Percentiles rank a stretch among this genome's conserved stretches.
Evolutionary conservation across 306 rosid species (phyloP).

Genomic region (Rosa multiflora): DNA sequence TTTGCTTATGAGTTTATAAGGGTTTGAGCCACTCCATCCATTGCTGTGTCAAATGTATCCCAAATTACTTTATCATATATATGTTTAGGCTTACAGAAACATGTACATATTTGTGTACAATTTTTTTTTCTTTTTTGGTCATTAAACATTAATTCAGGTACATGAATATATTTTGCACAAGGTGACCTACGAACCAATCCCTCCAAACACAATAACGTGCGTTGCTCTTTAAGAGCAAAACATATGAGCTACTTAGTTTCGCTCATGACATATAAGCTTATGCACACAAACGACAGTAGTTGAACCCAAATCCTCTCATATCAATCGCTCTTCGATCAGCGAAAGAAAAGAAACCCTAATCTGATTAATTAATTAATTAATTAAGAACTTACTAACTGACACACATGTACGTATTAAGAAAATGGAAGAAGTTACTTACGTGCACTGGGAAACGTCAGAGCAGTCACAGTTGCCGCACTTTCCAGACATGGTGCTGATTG

Average conservation of each 20-base stretch:
- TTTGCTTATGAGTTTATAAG: no score
- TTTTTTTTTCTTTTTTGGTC: no score
- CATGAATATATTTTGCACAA: background rate
- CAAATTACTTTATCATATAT: no score
- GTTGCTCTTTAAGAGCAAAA: background rate
- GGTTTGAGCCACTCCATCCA: no score
- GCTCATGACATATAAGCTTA: no score
- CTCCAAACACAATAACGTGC: background rate
- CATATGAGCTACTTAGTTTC: background rate
- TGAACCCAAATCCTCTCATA: background rate
- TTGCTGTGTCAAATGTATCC: no score
- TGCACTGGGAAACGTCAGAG: conserved; percentile 56
- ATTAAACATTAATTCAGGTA: background rate
- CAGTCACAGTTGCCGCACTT: conserved; percentile 62
- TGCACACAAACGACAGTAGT: background rate
- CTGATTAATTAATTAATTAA: no score
- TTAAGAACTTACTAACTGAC: background rate
- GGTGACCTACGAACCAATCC: background rate
- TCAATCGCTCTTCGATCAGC: background rate
- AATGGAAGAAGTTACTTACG: conserved; percentile 38
- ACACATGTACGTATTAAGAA: background rate
- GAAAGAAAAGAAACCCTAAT: background rate
- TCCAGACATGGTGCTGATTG: conserved; percentile 54
- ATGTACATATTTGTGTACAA: background rate
- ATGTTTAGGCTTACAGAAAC: background rate